Evolutionary conservation across 257 asterid species (phyloP), one percentile per base, ranked within the genome.

Genomic region (Rubia yunnanensis): DNA sequence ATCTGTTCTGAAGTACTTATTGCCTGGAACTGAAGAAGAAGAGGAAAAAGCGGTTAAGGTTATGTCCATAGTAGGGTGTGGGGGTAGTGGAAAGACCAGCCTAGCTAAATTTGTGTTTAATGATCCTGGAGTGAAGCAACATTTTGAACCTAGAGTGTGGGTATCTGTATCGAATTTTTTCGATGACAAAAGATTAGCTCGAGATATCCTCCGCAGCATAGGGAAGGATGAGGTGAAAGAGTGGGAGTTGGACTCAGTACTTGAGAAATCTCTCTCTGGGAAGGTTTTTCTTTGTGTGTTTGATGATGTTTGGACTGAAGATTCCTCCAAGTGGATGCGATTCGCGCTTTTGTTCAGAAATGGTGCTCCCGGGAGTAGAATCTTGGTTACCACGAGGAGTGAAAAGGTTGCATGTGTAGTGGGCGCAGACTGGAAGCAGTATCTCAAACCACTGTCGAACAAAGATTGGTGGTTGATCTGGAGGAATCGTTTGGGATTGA

Each of bases 381-480:
- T 57, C 39, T 35, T 57, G 24, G 63, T 28, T 39, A 57, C 39
- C 1, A 15, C 24, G 8, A 57, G 23, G 18, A 28, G 15, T 17
- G 38, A 17, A 13, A 57, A 35, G 3, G 39, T n/a, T 17, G 24
- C 22, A 5, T 8, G 4, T 3, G 55, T 49, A 49, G 23, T 49
- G 17, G 23, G 55, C 23, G 8, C 55, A 7, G 24, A 49, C 17
- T 49, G 24, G 23, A n/a, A 17, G 55, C 55, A 49, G 4, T 5
- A n/a, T 49, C 55, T 49, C 55, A 49, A 49, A n/a, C 55, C 55
- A n/a, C 24, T 49, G 14, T 49, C 55, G 17, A 49, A 49, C 55
- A 49, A 49, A 49, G 55, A 49, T 49, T 50, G 80, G 57, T 72
- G 68, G 65, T 72, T 61, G 17, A 49, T 49, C 55, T 49, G 22